phyloP scores from a whole-genome alignment of 805 yeast species.

The Cyberlindnera maritima region DNA sequence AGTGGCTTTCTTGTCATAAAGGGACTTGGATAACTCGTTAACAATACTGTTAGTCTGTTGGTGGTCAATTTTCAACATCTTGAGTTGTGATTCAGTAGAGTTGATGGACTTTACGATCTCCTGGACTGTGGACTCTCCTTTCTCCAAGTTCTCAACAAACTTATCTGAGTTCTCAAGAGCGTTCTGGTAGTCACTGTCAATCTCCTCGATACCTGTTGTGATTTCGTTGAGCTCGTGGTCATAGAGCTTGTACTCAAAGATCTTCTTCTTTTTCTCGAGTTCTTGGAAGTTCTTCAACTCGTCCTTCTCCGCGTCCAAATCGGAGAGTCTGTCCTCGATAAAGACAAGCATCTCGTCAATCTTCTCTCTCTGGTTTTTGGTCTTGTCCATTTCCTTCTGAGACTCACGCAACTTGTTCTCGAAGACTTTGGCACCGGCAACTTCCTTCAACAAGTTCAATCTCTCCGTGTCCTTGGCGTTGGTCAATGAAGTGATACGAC shows the following conservation, averaged over 20 bases:
- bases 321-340: slow-evolving; percentile 68
- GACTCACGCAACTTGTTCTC: slow-evolving; percentile 80
- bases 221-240: slow-evolving; percentile 73
- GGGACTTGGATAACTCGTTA: slow-evolving; percentile 43
- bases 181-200: slow-evolving; percentile 56
- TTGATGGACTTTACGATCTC: slow-evolving; percentile 45
- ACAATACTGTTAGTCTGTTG: slow-evolving; percentile 49
- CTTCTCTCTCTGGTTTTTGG: slow-evolving; percentile 65
- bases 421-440: slow-evolving; percentile 92
- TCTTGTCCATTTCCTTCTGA: slow-evolving; percentile 70
- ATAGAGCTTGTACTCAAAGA: slow-evolving; percentile 69
- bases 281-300: slow-evolving; percentile 70
- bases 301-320: slow-evolving; percentile 75
- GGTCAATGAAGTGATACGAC: slow-evolving; percentile 82
- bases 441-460: slow-evolving; percentile 76
- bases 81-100: slow-evolving; percentile 45
- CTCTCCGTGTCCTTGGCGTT: slow-evolving; percentile 87
- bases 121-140: slow-evolving; percentile 52
- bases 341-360: slow-evolving; percentile 71
- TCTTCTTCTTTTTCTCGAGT: slow-evolving; percentile 64
- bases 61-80: slow-evolving; percentile 54
- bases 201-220: slow-evolving; percentile 53
- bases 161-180: slow-evolving; percentile 51
- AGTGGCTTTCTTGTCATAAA: slow-evolving; percentile 49
- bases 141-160: slow-evolving; percentile 54